phyloP scores from a whole-genome alignment of 2,329 filamentous ascomycete genomes.

The Sporothrix mexicana region DNA sequence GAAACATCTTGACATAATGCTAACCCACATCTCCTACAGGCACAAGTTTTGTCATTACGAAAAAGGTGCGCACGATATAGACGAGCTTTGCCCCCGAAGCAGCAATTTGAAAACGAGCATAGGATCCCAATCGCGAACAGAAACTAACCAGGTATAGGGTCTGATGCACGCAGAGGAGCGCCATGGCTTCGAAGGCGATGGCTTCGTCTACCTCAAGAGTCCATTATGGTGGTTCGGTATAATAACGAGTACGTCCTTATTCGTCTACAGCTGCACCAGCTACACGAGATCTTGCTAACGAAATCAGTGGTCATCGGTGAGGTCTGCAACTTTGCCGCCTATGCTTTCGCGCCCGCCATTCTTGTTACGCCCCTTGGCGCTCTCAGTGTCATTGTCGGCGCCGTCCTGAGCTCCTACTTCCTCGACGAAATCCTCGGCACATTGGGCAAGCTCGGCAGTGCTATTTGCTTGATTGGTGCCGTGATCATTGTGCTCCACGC shows the following conservation, averaged over 20 bases:
- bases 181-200: conserved; percentile 96
- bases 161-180: conserved; percentile 86
- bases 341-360: conserved; percentile 98
- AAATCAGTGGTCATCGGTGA: conserved; percentile 84
- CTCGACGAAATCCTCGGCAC: conserved; percentile 88
- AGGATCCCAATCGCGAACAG: neutral
- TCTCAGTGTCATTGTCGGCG: conserved; percentile 91
- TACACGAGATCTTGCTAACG: conserved; percentile 9
- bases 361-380: conserved; percentile 94
- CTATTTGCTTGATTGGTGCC: conserved; percentile 92
- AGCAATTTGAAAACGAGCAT: neutral
- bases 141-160: conserved; percentile 37
- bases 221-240: conserved; percentile 99
- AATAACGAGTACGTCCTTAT: conserved; percentile 69
- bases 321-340: conserved; percentile 96
- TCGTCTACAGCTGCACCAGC: neutral
- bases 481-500: conserved; percentile 98
- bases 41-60: conserved; percentile 98
- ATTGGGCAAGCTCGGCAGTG: conserved; percentile 91
- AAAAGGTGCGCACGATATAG: conserved; percentile 70
- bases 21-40: conserved; percentile 56
- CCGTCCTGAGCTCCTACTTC: conserved; percentile 93
- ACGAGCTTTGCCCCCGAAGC: neutral
- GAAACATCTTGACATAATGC: conserved; percentile 12
- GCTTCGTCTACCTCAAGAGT: conserved; percentile 90